phyloP scores from a whole-genome alignment of 139 green algal genomes.

The Tetratostichococcus sp. region DNA sequence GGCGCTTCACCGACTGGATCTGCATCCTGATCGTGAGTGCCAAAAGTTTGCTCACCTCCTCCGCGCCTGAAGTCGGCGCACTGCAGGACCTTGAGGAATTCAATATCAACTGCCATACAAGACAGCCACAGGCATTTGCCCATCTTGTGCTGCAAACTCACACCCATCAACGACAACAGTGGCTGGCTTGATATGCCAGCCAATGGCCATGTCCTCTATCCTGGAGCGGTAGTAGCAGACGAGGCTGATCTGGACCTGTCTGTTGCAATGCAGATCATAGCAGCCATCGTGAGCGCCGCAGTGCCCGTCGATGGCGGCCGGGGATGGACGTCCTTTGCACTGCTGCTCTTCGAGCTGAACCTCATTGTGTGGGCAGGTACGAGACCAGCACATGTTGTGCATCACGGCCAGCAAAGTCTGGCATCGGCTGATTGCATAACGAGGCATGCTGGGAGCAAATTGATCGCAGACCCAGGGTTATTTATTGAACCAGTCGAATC shows the following conservation, averaged over 20 bases:
- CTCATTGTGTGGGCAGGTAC: conserved; percentile 22
- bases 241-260: background rate
- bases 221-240: no score
- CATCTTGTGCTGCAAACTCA: no score
- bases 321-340: conserved; percentile 33
- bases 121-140: no score
- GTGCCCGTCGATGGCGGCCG: conserved; percentile 32
- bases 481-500: no score
- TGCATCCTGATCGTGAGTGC: conserved; percentile 30
- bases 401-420: no score
- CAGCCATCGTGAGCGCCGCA: conserved; percentile 24
- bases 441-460: no score
- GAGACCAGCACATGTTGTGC: background rate
- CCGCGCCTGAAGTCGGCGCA: background rate
- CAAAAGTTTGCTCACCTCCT: background rate
- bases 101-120: no score
- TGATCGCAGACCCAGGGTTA: no score
- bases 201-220: no score
- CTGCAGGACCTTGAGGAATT: background rate
- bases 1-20: conserved; percentile 33
- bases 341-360: conserved; percentile 46
- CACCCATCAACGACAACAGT: no score
- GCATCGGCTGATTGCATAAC: no score
- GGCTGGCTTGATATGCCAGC: no score
- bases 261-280: conserved; percentile 18